phyloP scores from a whole-genome alignment of 768 basidiomycete species.

The Mycena vitilis region DNA sequence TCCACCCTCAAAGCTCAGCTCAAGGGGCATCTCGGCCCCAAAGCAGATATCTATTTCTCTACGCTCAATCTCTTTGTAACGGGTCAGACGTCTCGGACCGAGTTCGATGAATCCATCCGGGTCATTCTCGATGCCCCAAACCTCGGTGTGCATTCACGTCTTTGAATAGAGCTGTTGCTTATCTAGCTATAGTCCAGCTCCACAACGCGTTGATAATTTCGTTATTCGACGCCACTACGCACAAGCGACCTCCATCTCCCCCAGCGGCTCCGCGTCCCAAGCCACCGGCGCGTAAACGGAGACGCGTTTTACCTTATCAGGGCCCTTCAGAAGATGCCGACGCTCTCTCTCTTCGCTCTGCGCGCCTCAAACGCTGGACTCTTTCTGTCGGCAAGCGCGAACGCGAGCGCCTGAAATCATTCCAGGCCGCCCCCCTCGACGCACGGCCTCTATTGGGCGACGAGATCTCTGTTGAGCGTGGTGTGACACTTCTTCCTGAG shows the following conservation, averaged over 20 bases:
- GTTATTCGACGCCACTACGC: slow-evolving; percentile 81
- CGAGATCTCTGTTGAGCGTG: slow-evolving; percentile 78
- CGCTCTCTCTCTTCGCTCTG: slow-evolving; percentile 66
- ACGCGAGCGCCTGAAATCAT: slow-evolving; percentile 72
- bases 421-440: slow-evolving; percentile 56
- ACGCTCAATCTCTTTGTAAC: slow-evolving; percentile 75
- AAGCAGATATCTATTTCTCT: slow-evolving; percentile 70
- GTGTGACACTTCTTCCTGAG: slow-evolving; percentile 72
- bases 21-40: slow-evolving; percentile 67
- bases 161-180: slow-evolving; percentile 6
- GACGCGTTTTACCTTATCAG: slow-evolving; percentile 80
- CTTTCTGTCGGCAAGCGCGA: slow-evolving; percentile 79
- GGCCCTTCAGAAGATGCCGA: slow-evolving; percentile 67
- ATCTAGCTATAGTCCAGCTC: slow-evolving; percentile 66
- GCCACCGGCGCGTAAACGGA: slow-evolving; percentile 72
- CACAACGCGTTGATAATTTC: slow-evolving; percentile 90
- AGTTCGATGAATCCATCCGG: slow-evolving; percentile 80
- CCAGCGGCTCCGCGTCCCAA: slow-evolving; percentile 74
- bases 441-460: slow-evolving; percentile 64
- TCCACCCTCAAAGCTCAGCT: slow-evolving; percentile 79
- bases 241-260: slow-evolving; percentile 74
- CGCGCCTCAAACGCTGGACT: slow-evolving; percentile 79
- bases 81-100: slow-evolving; percentile 74
- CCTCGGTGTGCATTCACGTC: slow-evolving; percentile 47
- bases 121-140: slow-evolving; percentile 69